Conservation (phyloP, 345 rosid genomes). For the Populus davidiana region DNA sequence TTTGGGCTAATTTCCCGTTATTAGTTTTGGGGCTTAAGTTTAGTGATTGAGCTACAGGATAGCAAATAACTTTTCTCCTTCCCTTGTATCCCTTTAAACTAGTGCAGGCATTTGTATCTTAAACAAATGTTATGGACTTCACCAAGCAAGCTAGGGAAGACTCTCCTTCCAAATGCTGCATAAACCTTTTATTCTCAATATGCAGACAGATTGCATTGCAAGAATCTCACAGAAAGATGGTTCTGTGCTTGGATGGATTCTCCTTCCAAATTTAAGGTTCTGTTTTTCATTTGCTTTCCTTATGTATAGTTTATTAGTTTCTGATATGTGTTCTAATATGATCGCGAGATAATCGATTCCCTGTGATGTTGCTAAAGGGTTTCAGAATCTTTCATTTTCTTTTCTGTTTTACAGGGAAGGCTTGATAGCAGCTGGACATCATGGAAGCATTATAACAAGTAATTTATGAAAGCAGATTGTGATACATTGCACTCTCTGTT, state of each 20-base stretch:
- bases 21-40: background rate
- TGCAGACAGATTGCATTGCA: constrained; percentile 88
- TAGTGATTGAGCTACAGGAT: too few relatives aligned
- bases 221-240: constrained; percentile 76
- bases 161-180: background rate
- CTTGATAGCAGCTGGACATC: constrained; percentile 54
- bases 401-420: constrained; percentile 43
- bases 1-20: background rate
- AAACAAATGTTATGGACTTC: background rate
- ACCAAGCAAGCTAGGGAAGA: background rate
- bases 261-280: constrained; percentile 73
- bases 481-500: background rate
- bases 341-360: background rate
- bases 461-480: background rate
- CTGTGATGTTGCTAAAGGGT: background rate
- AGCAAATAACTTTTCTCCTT: too few relatives aligned
- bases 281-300: constrained; percentile 4
- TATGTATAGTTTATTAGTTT: background rate
- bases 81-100: too few relatives aligned
- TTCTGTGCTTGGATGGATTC: constrained; percentile 69
- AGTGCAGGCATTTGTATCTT: too few relatives aligned
- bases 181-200: constrained; percentile 6
- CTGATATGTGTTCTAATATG: background rate
- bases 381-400: background rate
- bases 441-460: constrained; percentile 36